Evolutionary conservation across 345 rosid species (phyloP), one percentile per base, ranked within the genome.

Genomic region (Raphanus sativus): DNA sequence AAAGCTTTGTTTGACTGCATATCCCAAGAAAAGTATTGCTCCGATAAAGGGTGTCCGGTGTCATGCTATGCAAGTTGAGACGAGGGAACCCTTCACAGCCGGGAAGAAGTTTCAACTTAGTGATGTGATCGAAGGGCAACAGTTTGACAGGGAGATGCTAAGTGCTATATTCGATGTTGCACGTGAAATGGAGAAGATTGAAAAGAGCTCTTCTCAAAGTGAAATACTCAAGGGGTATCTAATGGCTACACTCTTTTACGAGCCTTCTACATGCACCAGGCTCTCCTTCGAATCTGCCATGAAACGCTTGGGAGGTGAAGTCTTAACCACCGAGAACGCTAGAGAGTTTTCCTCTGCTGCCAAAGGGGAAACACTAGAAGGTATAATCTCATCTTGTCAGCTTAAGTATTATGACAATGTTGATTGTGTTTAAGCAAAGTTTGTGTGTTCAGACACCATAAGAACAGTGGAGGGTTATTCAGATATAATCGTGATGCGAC

Each of bases 351-450:
- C 99, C 0, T 95, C 98, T 6, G 98, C 98, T 0, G 97, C 96
- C 2, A 92, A 92, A 85, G 99, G 99, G 25, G 99, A 95, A 90
- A 95, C 99, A 28, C 89, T 95, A 30, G 99, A 95, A 89, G 99
- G 96, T 89, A 77, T 21, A 7, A n/a, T 21, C 21, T 3, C 36
- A 38, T 60, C 21, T 52, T 56, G 1, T 52, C 10, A 54, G 15
- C 67, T 52, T 10, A 9, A 0, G 13, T 40, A 40, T 2, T 40
- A 0, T 9, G 13, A 40, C 4, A 40, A 40, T 40, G 48, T 10
- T 40, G 4, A 2, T 40, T 10, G 48, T 21, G 16, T 40, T 62
- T 55, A 67, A 0, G 2, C 8, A 45, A 29, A 72, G 0, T 45
- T 48, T 66, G 30, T 77, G 25, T 17, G 8, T 84, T 83, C 89